Evolutionary conservation across 345 rosid genomes (phyloP).

Genomic region (Ceriops tagal): DNA sequence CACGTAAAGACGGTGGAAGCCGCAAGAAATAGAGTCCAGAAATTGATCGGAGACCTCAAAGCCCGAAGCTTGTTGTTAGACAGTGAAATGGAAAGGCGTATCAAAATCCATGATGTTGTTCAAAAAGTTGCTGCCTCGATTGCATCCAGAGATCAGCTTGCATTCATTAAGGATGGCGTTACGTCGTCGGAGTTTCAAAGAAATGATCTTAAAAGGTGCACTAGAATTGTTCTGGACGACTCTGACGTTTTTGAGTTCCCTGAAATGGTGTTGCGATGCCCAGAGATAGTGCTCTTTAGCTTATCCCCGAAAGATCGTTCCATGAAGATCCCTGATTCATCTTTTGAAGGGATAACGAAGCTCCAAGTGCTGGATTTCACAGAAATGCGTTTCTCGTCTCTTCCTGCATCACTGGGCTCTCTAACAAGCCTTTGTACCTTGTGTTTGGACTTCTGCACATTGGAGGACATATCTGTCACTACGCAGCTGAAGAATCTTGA

Average conservation of each 20-base stretch:
- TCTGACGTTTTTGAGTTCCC: not conserved
- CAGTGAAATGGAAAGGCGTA: not conserved
- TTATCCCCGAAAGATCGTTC: accelerated
- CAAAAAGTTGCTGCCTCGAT: not conserved
- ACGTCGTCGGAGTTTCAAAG: not conserved
- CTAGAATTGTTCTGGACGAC: not conserved
- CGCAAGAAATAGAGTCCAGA: conserved; percentile 2
- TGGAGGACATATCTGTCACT: too few species aligned
- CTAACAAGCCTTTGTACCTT: too few species aligned
- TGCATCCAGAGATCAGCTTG: not conserved
- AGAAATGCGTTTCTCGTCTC: too few species aligned
- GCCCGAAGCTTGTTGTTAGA: not conserved
- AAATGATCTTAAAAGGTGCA: not conserved
- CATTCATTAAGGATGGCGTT: not conserved
- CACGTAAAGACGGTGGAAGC: not conserved
- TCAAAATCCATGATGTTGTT: conserved; percentile 9
- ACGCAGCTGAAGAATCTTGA: too few species aligned
- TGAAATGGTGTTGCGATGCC: conserved; percentile 9
- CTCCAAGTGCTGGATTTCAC: too few species aligned
- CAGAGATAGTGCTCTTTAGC: conserved; percentile 7
- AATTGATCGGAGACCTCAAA: not conserved
- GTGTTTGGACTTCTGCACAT: too few species aligned
- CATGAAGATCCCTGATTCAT: too few species aligned
- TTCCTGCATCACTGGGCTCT: too few species aligned
- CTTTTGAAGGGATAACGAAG: too few species aligned